Base-by-base conservation (phyloP, 1,284 basidiomycete species). In the Fomitopsis palustris region DNA sequence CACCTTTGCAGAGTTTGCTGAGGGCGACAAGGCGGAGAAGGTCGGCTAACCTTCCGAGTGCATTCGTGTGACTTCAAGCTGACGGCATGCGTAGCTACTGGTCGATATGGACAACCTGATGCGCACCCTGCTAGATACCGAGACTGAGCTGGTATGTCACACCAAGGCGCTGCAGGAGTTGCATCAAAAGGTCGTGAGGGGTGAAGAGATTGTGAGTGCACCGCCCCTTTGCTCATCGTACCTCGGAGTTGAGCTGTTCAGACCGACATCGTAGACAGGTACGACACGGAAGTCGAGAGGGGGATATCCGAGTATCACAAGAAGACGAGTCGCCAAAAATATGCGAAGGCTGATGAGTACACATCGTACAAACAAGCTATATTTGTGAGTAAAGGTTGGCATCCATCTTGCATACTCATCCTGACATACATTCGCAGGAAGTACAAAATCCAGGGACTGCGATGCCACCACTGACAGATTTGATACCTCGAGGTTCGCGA, bases 381-480 rank as follows among this genome's bases (percentile, higher is more conserved):
- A 37, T 92, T 85, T 77, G 92, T 92, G 64, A 31, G 85, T 74
- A 19, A 42, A 51, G n/a, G 53, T 16, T 66, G 21, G 12, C 21
- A 19, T 41, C 33, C 21, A 47, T 16, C 16, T 33, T 19, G 19
- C 53, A 14, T 59, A 39, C 35, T 37, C 35, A 37, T 6, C 35
- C 38, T 17, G 54, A 21, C 21, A 21, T 21, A 43, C 47, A 29
- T 45, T 5, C 35, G 52, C 59, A 90, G 90, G 87, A 92, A 69
- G 83, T 85, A 4, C 78, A 85, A 65, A 78, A 93, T 74, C 81
- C 85, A 7, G 83, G 81, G 2, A 74, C 73, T 27, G 80, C 84
- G 5, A 92, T 93, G 79, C 92, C 92, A 43, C 91, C 92, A 7
- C 77, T 95, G 41, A 86, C 83, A 0, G 81, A 87, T 35, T 82